Evolutionary conservation across 768 basidiomycete genomes (phyloP), one percentile per base, ranked within the genome.

Genomic region (Pisolithus sp.): DNA sequence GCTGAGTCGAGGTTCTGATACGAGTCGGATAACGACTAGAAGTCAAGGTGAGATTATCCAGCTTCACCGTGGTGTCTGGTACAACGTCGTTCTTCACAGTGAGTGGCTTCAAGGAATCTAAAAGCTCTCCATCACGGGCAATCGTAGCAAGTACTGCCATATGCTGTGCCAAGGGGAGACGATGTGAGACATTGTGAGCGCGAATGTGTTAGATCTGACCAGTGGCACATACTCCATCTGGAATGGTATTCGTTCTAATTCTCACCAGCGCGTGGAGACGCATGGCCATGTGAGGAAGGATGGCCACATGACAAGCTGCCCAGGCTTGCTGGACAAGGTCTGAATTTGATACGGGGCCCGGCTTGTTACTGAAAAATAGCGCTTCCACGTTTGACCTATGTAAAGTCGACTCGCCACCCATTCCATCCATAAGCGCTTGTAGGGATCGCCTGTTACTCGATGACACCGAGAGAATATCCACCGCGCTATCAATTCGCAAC

Each of bases 61-160:
- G 59, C 44, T 64, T 64, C 13, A 51, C 7, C 1, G 45, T 60
- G 53, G 67, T 68, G 0, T 68, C 52, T 2, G 61, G 37, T 5
- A 56, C 47, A 8, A 81, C 67, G 8, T 73, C 69, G 42, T 84
- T 81, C 30, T 64, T 72, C 9, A 66, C 71, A 34, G 66, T 52
- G 0, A 54, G 55, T 0, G 83, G 80, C 56, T 81, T 81, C 50
- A 72, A 55, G 18, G 75, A 66, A n/a, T 78, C 73, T 17, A 82
- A 66, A 7, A 75, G 73, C 17, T 76, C 71, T 2, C 73, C 63
- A 41, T 79, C 73, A 7, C 68, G 71, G 9, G 72, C 68, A 46
- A 77, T 65, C 55, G 74, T 82, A 1, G 75, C 67, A 2, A 85
- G 59, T n/a, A 73, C 68, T 13, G 61, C 52, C 6, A 86, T 67